A percentile compares a stretch with the other conserved stretches of the same genome.
Evolutionary conservation across 148 eudicot genomes (phyloP).

Genomic region (Fallopia convolvulus): DNA sequence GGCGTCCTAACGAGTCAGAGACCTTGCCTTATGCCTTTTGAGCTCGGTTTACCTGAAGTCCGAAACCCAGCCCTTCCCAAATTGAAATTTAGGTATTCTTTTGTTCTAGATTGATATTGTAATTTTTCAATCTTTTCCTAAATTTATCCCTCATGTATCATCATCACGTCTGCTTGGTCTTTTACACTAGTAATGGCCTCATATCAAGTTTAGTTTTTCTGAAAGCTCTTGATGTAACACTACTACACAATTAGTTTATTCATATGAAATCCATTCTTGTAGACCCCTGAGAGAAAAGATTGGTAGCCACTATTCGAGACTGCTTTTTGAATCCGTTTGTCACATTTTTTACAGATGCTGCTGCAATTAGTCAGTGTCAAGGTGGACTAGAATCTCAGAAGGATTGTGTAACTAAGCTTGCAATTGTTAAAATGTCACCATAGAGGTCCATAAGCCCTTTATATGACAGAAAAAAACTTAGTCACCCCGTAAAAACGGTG

Average conservation of each 20-base stretch:
- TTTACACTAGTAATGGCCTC: neutral
- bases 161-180: neutral
- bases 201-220: neutral
- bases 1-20: constrained; percentile 53
- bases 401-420: neutral
- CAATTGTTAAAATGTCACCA: neutral
- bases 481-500: neutral
- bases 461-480: neutral
- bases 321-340: neutral
- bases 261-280: neutral
- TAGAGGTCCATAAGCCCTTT: neutral
- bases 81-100: constrained; percentile 8
- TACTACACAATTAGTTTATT: neutral
- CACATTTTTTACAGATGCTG: too few species aligned
- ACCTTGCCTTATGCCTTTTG: constrained; percentile 37
- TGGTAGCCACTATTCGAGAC: too few species aligned
- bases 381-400: neutral
- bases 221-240: constrained; percentile 2
- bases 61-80: neutral
- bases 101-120: constrained; percentile 5
- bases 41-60: neutral
- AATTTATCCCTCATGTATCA: neutral
- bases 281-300: neutral
- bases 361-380: too few species aligned
- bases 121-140: neutral